These are phyloP conservation scores for Sugiyamaella floridensis DNA, from an alignment of 805 yeast species.

Conservation along the genomic window DNA sequence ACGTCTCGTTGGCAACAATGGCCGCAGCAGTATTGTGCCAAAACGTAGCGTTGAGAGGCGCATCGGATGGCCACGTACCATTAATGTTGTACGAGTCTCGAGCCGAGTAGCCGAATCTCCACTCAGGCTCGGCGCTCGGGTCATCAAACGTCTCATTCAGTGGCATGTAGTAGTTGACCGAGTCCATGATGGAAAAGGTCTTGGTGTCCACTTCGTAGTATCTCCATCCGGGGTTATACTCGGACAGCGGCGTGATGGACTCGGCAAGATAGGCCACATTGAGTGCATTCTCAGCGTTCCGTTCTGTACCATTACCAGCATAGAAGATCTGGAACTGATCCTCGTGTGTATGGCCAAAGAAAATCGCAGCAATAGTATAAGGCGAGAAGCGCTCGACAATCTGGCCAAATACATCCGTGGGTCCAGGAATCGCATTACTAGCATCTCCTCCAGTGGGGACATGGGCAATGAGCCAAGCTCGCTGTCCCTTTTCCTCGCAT, in stretches of 20 bases:
- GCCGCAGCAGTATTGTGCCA: constrained; percentile 50
- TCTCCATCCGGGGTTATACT: constrained; percentile 65
- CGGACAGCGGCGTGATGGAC: constrained; percentile 54
- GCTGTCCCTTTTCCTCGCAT: constrained; percentile 49
- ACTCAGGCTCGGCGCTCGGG: constrained; percentile 43
- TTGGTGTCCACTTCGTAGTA: constrained; percentile 59
- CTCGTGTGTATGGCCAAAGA: constrained; percentile 65
- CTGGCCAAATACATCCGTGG: constrained; percentile 47
- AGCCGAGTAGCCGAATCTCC: constrained; percentile 61
- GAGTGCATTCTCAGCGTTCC: constrained; percentile 37
- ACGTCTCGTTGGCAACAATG: constrained; percentile 43
- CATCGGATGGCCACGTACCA: constrained; percentile 44
- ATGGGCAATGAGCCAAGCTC: constrained; percentile 71
- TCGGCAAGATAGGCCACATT: constrained; percentile 60
- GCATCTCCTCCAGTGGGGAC: constrained; percentile 49
- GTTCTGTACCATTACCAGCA: constrained; percentile 39
- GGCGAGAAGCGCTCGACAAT: constrained; percentile 64
- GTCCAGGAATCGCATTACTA: constrained; percentile 55
- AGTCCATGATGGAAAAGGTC: constrained; percentile 54
- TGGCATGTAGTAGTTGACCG: constrained; percentile 50
- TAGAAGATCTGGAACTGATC: constrained; percentile 61
- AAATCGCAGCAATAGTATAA: constrained; percentile 58
- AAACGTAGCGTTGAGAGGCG: constrained; percentile 60
- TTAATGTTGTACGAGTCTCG: constrained; percentile 36
- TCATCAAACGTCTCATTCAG: constrained; percentile 45